These are phyloP conservation scores for Emmonsia crescens DNA, from an alignment of 2,329 filamentous ascomycete species.

Conservation along the genomic window DNA sequence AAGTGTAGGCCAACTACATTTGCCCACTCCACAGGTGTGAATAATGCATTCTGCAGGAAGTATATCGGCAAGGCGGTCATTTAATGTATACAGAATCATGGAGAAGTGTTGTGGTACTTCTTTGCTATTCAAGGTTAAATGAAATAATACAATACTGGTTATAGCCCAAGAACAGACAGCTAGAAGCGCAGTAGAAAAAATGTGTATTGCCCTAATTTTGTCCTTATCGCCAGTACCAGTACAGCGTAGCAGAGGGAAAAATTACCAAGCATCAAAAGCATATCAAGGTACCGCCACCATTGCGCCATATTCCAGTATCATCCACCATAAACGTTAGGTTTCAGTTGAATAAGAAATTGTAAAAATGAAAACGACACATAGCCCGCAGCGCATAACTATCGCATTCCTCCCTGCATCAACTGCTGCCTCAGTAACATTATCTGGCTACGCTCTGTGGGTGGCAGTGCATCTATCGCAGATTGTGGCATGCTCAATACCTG, in stretches of 20 bases:
- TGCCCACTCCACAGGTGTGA: too few relatives aligned
- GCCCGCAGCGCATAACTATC: slow-evolving; percentile 67
- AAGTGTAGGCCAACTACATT: too few relatives aligned
- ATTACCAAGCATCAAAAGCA: background rate
- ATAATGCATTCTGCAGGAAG: too few relatives aligned
- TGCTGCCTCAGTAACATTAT: slow-evolving; percentile 65
- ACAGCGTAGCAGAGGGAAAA: background rate
- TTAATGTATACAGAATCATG: background rate
- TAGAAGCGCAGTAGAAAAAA: background rate
- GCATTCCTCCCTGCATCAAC: slow-evolving; percentile 74
- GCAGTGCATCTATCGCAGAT: slow-evolving; percentile 66
- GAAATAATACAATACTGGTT: background rate
- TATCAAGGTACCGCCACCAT: background rate
- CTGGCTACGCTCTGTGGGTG: slow-evolving; percentile 64
- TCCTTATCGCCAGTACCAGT: background rate
- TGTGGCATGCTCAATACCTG: slow-evolving; percentile 73
- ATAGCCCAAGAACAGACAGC: background rate
- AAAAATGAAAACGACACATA: slow-evolving; percentile 72
- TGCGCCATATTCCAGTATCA: background rate
- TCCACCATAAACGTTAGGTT: background rate
- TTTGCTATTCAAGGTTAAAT: background rate
- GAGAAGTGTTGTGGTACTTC: background rate
- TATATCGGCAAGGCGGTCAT: background rate
- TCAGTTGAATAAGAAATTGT: slow-evolving; percentile 53
- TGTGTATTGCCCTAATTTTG: background rate